Conservation (phyloP, 129 eudicot species). For the Sambucus nigra region DNA sequence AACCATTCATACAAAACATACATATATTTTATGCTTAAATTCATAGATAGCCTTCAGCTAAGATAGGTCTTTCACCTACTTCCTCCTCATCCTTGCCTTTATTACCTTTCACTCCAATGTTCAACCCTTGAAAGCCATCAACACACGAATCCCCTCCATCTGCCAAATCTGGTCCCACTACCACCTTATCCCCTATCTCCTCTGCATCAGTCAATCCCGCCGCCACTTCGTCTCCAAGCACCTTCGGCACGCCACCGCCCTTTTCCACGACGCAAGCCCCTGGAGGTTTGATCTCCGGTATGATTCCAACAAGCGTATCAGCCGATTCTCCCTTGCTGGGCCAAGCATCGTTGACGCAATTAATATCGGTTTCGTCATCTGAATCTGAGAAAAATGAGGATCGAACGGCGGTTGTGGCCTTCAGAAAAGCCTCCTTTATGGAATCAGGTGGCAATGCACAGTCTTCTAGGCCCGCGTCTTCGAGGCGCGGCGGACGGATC, state of each 20-base stretch:
- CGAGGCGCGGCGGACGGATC: slow-evolving; percentile 63
- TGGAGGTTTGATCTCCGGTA: slow-evolving; percentile 18
- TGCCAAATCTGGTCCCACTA: slow-evolving; percentile 27
- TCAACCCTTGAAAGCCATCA: slow-evolving; percentile 54
- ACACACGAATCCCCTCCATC: slow-evolving; percentile 43
- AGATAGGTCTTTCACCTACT: slow-evolving; percentile 25
- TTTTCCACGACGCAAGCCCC: slow-evolving; percentile 46
- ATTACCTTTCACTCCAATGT: slow-evolving; percentile 45
- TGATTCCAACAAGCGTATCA: slow-evolving; percentile 40
- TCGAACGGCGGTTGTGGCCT: slow-evolving; percentile 71
- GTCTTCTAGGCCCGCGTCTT: slow-evolving; percentile 94
- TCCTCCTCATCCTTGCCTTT: slow-evolving; percentile 19
- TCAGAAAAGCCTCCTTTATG: slow-evolving; percentile 72
- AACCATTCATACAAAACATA: neutral
- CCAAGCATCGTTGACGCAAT: slow-evolving; percentile 59
- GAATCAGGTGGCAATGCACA: slow-evolving; percentile 82
- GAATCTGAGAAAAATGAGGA: slow-evolving; percentile 27
- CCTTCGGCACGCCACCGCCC: slow-evolving; percentile 34
- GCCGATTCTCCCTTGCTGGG: slow-evolving; percentile 21
- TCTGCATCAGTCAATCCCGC: slow-evolving; percentile 29
- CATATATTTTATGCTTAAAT: neutral
- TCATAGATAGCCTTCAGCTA: slow-evolving; percentile 56
- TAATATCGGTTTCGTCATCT: slow-evolving; percentile 33
- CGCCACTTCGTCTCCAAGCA: slow-evolving; percentile 35
- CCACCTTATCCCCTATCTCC: slow-evolving; percentile 26